Evolutionary conservation across 352 stramenopile species (phyloP), one percentile per base, ranked within the genome.

Genomic region (Phytopythium boreale): DNA sequence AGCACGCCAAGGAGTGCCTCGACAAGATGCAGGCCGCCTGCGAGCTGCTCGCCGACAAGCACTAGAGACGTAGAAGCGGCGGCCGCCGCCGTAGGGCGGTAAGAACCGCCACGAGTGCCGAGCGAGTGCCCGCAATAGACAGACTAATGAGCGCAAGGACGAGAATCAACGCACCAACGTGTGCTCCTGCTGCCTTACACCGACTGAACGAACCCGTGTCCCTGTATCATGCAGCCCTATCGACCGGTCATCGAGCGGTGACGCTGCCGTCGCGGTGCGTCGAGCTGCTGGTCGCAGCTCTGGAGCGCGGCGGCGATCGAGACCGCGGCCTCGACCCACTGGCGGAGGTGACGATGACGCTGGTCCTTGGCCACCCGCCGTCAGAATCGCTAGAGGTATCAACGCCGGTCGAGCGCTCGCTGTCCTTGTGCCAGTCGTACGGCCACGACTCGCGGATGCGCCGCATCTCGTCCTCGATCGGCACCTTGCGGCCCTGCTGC

Each of bases 1-100:
- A 77, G 27, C 87, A 95, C 62, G 87, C 84, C 0, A 78, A 73
- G 9, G 82, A 93, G 60, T 91, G 84, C 52, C 72, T 95, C 50
- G 79, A 83, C 58, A 90, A 89, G 65, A 72, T 94, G 64, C 73
- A 87, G 15, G 65, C 83, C 22, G 79, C 76, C 4, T 92, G 84
- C 58, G 62, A 75, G 59, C 44, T 27, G 36, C 56, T 61, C 22
- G 17, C 34, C 31, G 12, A 20, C 8, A 27, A 59, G 52, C 20
- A 39, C 19, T 46, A n/a, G n/a, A 59, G 29, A 36, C 29, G 52
- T 26, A 26, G 46, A 24, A 29, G 46, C 19, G 26, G 26, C 46
- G 20, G 46, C 46, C n/a, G 31, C 31, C 31, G 8, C 31, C 31
- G 31, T 36, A 36, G 31, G 8, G 31, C 31, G 31, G 31, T 8